phyloP scores from a whole-genome alignment of 2,329 filamentous ascomycete species.

The Juglanconis juglandina region DNA sequence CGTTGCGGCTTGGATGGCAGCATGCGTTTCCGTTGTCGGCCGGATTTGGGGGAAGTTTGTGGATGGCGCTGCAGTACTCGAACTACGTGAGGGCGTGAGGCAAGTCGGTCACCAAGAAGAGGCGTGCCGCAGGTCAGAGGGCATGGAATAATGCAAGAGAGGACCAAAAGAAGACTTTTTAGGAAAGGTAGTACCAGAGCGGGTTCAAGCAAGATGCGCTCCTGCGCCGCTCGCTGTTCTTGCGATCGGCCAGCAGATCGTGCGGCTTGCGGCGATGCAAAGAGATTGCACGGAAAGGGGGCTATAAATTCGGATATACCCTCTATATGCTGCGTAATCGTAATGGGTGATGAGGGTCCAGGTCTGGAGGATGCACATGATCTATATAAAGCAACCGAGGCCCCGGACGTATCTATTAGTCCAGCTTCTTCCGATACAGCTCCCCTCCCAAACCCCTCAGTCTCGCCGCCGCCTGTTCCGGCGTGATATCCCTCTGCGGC shows the following conservation, averaged over 20 bases:
- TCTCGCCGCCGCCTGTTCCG: conserved; percentile 83
- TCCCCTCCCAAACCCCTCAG: conserved; percentile 74
- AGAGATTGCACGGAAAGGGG: neutral
- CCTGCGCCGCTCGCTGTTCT: too few species aligned
- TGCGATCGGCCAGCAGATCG: neutral
- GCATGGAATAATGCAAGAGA: neutral
- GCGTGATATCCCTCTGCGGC: conserved; percentile 96
- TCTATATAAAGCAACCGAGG: neutral
- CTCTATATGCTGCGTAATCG: neutral
- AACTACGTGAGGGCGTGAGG: conserved; percentile 56
- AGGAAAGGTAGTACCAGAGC: too few species aligned
- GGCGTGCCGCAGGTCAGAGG: neutral
- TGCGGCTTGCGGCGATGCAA: neutral
- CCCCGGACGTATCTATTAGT: conserved; percentile 12
- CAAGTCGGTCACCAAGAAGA: too few species aligned
- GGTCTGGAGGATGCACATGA: neutral
- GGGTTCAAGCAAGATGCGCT: too few species aligned
- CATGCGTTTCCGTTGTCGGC: conserved; percentile 54
- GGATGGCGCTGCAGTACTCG: conserved; percentile 66
- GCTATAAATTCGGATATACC: neutral
- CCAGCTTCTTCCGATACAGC: conserved; percentile 71
- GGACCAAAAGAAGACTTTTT: neutral
- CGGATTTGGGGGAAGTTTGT: conserved; percentile 42
- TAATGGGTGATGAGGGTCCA: neutral
- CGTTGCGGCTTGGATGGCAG: conserved; percentile 60